Evolutionary conservation across 2,329 filamentous ascomycete species (phyloP), one percentile per base, ranked within the genome.

Genomic region (Pestalotiopsis fici): DNA sequence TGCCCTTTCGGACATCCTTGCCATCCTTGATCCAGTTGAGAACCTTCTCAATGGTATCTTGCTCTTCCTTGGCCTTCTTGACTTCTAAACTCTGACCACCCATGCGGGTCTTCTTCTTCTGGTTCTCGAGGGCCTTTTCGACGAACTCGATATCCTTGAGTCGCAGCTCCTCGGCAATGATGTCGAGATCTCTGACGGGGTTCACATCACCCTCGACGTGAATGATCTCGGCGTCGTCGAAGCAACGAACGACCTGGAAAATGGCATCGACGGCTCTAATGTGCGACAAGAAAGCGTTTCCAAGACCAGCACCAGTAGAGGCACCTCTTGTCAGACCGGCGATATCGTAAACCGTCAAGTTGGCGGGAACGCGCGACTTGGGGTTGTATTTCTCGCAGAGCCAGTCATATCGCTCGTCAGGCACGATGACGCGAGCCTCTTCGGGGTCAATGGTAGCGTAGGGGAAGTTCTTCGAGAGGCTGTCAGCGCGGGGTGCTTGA

Each of bases 121-220:
- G 87, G 80, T 88, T 90, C 81, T 98, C 97, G 66, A 96, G 90
- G 3, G 95, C 93, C 88, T 99, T 99, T 85, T 97, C 95, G 69
- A 93, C 90, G 79, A 98, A 99, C 85, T 99, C 97, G 72, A 98
- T 98, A 83, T 99, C 96, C 86, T 99, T 99, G 81, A 98, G 91
- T 71, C 95, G 91, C 78, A 99, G 86, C 85, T 99, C 96, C 78
- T 98, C 95, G 80, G 91, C 94, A 83, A 99, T 98, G 81, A 99
- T 99, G 77, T 94, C 93, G 74, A 99, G 83, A 86, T 99, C 96
- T 78, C 96, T 91, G 69, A 93, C 89, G 39, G 96, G 97, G 83
- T 99, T 93, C 75, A 99, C 97, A 76, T 99, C 96, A 79, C 96
- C 97, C 87, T 99, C 97, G 72, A 99, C 95, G 88, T 99, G 96